phyloP scores from a whole-genome alignment of 495 filamentous ascomycete species.

The Xeromyces bisporus region DNA sequence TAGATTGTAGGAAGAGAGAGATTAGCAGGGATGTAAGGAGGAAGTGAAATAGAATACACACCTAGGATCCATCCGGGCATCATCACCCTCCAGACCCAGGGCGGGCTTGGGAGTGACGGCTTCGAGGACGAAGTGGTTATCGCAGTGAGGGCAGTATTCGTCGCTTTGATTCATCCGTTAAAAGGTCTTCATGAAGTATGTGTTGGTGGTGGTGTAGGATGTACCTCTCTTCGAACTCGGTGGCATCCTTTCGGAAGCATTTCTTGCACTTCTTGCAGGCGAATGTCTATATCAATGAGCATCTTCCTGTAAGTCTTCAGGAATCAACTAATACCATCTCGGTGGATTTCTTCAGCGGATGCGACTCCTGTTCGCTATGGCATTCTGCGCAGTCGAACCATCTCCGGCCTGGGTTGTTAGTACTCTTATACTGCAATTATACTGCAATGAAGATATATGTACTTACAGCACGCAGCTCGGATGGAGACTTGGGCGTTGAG shows the following conservation, averaged over 20 bases:
- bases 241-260: conserved; percentile 83
- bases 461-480: conserved; percentile 83
- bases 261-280: conserved; percentile 98
- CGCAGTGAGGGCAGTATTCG: conserved; percentile 98
- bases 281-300: conserved; percentile 34
- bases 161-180: no score
- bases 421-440: no score
- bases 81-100: conserved; percentile 75
- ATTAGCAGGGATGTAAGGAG: background rate
- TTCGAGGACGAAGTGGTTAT: conserved; percentile 93
- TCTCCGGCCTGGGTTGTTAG: conserved; percentile 72
- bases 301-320: background rate
- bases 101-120: conserved; percentile 65
- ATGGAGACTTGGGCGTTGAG: conserved; percentile 96
- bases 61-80: conserved; percentile 63
- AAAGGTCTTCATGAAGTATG: no score
- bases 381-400: conserved; percentile 99
- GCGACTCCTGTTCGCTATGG: conserved; percentile 64
- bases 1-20: conserved; percentile 7
- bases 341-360: conserved; percentile 53
- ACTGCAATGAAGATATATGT: conserved; percentile 1
- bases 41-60: conserved; percentile 7
- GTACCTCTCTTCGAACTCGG: conserved; percentile 78
- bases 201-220: no score
- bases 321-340: conserved; percentile 49